Evolutionary conservation across 106 monocot genomes (phyloP).

Genomic region (Dioscorea alata): DNA sequence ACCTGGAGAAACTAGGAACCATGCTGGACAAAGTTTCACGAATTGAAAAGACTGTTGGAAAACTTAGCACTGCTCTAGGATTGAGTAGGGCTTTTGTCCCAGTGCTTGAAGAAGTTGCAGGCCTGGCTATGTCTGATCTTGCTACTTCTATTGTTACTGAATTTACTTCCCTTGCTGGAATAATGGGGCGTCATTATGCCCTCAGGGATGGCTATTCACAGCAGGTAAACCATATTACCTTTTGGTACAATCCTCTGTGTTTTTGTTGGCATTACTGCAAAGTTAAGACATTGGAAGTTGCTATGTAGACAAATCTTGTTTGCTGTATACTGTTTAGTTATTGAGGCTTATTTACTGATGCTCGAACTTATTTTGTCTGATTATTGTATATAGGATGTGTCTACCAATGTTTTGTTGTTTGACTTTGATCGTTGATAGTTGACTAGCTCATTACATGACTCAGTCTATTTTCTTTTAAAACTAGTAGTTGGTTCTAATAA

Average conservation of each 20-base stretch:
- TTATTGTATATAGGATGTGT: no score
- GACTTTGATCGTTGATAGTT: no score
- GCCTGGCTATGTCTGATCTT: conserved; percentile 96
- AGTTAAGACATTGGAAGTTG: no score
- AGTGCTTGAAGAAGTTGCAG: conserved; percentile 62
- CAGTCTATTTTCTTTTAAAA: no score
- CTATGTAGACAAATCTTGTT: no score
- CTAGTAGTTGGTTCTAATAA: no score
- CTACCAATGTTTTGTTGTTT: no score
- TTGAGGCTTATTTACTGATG: no score
- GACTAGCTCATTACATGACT: no score
- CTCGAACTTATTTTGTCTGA: no score
- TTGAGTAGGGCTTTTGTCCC: conserved; percentile 39
- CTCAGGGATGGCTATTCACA: conserved; percentile 66
- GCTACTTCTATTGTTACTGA: conserved; percentile 85
- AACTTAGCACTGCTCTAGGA: conserved; percentile 50
- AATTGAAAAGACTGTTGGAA: conserved; percentile 48
- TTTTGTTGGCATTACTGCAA: not conserved
- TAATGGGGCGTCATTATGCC: conserved; percentile 98
- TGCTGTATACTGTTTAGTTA: no score
- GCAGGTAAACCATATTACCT: conserved; percentile 30
- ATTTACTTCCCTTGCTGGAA: conserved; percentile 88
- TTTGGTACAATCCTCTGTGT: not conserved
- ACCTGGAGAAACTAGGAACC: conserved; percentile 90
- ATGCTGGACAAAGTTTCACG: conserved; percentile 85